phyloP scores from a whole-genome alignment of 306 rosid genomes.

The Acacia crassicarpa region DNA sequence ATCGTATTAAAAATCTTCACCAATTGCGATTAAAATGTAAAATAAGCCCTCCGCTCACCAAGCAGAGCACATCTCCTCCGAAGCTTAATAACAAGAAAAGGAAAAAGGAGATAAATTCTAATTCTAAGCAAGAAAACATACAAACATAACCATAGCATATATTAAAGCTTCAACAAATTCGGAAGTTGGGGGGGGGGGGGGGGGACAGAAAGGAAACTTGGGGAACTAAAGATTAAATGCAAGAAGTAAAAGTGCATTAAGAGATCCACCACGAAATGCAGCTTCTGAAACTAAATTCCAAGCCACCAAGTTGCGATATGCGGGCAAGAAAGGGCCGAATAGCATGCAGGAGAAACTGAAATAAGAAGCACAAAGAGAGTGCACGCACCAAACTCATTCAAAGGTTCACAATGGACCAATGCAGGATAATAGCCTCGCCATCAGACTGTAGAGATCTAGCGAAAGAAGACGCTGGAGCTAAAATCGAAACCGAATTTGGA shows the following conservation, averaged over 20 bases:
- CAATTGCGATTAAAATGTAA: not conserved
- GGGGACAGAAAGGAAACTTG: not conserved
- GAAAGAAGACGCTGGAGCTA: conserved; percentile 22
- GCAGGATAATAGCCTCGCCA: conserved; percentile 14
- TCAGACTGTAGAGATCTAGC: conserved; percentile 53
- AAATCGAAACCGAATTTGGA: conserved; percentile 25
- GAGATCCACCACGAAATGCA: conserved; percentile 49
- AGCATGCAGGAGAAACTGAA: conserved; percentile 8
- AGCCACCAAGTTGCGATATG: conserved; percentile 30
- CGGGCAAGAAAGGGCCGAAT: not conserved
- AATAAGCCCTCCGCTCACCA: not conserved
- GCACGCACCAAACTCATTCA: not conserved
- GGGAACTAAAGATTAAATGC: conserved; percentile 16
- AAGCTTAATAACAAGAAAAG: conserved; percentile 8
- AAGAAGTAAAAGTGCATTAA: conserved; percentile 17
- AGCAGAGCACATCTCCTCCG: conserved; percentile 24
- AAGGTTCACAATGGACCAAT: not conserved
- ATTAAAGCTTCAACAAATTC: not conserved
- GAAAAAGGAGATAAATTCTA: not conserved
- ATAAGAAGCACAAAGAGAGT: conserved; percentile 10
- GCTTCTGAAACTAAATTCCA: conserved; percentile 26
- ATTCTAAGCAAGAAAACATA: conserved; percentile 24
- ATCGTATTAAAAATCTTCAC: not conserved
- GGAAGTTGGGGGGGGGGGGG: not conserved
- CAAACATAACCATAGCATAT: not conserved